Evolutionary conservation across 345 rosid species (phyloP).

Genomic region (Xanthoceras sorbifolium): DNA sequence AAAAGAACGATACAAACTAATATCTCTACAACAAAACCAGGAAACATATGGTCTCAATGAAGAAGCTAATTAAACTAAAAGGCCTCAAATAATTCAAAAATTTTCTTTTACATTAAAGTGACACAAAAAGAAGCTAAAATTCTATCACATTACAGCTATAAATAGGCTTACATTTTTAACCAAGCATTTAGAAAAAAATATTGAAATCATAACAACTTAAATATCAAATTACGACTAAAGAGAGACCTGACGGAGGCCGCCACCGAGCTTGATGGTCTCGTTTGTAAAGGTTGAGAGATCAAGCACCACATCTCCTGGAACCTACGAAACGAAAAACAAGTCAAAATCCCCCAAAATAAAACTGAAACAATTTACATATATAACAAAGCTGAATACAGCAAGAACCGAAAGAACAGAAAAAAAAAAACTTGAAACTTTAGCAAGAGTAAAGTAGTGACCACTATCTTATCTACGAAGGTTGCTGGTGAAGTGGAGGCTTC

Average conservation of each 20-base stretch:
- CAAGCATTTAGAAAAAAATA: background rate
- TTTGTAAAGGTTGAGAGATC: conserved; percentile 70
- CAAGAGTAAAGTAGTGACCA: conserved; percentile 38
- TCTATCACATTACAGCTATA: background rate
- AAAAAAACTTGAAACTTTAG: background rate
- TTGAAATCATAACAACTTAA: background rate
- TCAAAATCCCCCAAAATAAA: background rate
- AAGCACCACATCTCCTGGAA: conserved; percentile 85
- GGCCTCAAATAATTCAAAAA: background rate
- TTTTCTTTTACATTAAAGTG: background rate
- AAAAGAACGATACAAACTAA: background rate
- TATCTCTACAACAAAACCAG: background rate
- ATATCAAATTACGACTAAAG: background rate
- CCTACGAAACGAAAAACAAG: conserved; percentile 30
- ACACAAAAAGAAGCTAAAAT: background rate
- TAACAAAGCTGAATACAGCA: background rate
- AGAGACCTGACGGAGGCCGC: conserved; percentile 85
- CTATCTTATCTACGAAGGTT: conserved; percentile 51
- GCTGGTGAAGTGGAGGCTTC: conserved; percentile 37
- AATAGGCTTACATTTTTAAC: background rate
- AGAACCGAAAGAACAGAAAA: too few relatives aligned
- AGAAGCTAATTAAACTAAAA: background rate
- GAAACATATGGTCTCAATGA: background rate
- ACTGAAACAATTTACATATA: background rate
- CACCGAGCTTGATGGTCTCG: conserved; percentile 83